These are phyloP conservation scores for Sarocladiaceae sp. DNA, from an alignment of 2,329 filamentous ascomycete genomes.

Conservation along the genomic window DNA sequence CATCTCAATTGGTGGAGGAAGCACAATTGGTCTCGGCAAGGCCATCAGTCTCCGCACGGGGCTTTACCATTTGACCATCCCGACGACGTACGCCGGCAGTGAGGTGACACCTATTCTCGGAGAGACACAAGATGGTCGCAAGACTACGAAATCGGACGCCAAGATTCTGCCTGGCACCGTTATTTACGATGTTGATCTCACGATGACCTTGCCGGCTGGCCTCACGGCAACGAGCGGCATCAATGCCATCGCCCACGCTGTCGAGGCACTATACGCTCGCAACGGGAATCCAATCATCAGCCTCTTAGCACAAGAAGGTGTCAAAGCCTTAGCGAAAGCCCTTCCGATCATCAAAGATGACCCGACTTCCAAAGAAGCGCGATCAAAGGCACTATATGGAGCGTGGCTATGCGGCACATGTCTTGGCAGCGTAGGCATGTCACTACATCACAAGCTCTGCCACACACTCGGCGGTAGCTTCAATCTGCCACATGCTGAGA, in stretches of 20 bases:
- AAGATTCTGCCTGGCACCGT: conserved; percentile 57
- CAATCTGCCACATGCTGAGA: conserved; percentile 61
- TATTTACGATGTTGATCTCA: conserved; percentile 62
- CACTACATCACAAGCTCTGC: conserved; percentile 65
- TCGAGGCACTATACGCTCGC: conserved; percentile 59
- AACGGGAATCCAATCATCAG: conserved; percentile 58
- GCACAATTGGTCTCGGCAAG: conserved; percentile 56
- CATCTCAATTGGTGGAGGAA: conserved; percentile 58
- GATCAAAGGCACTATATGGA: conserved; percentile 48
- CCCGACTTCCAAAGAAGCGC: conserved; percentile 38
- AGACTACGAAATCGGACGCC: conserved; percentile 53
- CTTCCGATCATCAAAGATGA: conserved; percentile 48
- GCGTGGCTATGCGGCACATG: conserved; percentile 62
- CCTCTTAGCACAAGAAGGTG: conserved; percentile 55
- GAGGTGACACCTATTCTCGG: conserved; percentile 64
- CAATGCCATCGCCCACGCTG: conserved; percentile 57
- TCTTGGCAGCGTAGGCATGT: conserved; percentile 57
- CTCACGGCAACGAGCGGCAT: conserved; percentile 56
- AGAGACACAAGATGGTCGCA: conserved; percentile 54
- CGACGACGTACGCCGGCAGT: conserved; percentile 58
- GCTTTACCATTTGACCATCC: conserved; percentile 50
- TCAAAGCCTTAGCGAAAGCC: conserved; percentile 45
- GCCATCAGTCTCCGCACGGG: conserved; percentile 50
- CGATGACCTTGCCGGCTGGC: conserved; percentile 49
- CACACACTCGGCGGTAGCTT: conserved; percentile 61